Percentiles rank a stretch among this genome's conserved stretches.
These are phyloP conservation scores for Typha latifolia DNA, from an alignment of 176 grass and related monocot species.

Conservation along the genomic window DNA sequence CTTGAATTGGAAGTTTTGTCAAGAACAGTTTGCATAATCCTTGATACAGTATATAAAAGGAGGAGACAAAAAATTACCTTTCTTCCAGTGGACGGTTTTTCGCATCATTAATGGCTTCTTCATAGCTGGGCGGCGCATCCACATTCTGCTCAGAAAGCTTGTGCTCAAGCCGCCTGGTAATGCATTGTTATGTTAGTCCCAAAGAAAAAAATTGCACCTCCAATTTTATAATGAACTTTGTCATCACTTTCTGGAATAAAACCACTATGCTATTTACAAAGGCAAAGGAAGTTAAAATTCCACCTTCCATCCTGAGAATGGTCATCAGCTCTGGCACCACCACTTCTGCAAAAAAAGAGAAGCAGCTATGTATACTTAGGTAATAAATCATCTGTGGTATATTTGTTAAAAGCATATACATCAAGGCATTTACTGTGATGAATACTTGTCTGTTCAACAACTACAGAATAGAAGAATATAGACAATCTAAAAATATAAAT, in stretches of 20 bases:
- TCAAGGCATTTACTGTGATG: no score
- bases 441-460: no score
- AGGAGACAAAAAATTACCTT: conserved; percentile 27
- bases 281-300: conserved; percentile 7
- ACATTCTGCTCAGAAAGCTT: conserved; percentile 70
- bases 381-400: background rate
- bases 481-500: background rate
- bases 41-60: conserved; percentile 10
- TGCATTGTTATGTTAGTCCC: background rate
- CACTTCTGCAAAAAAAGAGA: conserved; percentile 40
- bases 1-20: conserved; percentile 32
- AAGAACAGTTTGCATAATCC: conserved; percentile 9
- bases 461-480: background rate
- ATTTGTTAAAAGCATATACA: no score
- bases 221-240: background rate
- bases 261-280: background rate
- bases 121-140: conserved; percentile 68
- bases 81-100: conserved; percentile 39
- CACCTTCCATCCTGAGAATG: conserved; percentile 75
- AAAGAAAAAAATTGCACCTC: background rate
- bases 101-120: conserved; percentile 48
- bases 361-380: background rate
- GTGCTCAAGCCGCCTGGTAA: conserved; percentile 47
- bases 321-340: conserved; percentile 50
- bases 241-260: background rate